Evolutionary conservation across 768 basidiomycete genomes (phyloP).

Genomic region (Leccinum broughii): DNA sequence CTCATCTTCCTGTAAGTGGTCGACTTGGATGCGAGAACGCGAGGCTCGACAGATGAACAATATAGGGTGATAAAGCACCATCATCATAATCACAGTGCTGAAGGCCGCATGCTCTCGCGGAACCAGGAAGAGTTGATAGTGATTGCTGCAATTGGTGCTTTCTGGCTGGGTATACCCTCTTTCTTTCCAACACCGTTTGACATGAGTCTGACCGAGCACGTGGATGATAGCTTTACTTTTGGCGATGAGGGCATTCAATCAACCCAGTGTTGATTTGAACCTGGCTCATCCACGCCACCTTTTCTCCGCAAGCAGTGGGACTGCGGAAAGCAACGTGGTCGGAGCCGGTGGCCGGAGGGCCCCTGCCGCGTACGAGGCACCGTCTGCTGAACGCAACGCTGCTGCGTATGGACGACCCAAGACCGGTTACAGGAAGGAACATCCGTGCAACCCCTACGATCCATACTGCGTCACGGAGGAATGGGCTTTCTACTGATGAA

Average conservation of each 20-base stretch:
- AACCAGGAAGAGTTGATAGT: slow-evolving; percentile 73
- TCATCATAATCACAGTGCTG: slow-evolving; percentile 44
- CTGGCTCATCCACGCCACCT: slow-evolving; percentile 31
- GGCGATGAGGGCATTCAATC: slow-evolving; percentile 41
- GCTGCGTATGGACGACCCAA: slow-evolving; percentile 31
- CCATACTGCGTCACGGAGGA: slow-evolving; percentile 73
- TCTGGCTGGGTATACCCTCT: slow-evolving; percentile 67
- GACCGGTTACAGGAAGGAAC: slow-evolving; percentile 40
- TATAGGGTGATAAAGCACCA: slow-evolving; percentile 69
- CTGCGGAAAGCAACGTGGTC: slow-evolving; percentile 35
- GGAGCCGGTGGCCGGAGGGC: slow-evolving; percentile 33
- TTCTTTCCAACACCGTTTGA: not conserved
- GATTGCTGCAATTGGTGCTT: slow-evolving; percentile 68
- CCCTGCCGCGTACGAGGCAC: slow-evolving; percentile 21
- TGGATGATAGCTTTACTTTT: slow-evolving; percentile 40
- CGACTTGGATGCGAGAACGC: not conserved
- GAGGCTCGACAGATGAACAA: not conserved
- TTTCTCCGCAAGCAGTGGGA: slow-evolving; percentile 36
- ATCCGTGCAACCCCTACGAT: slow-evolving; percentile 59
- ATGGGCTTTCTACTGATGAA: slow-evolving; percentile 50
- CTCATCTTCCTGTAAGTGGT: slow-evolving; percentile 63
- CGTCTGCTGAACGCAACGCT: slow-evolving; percentile 31
- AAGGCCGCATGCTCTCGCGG: slow-evolving; percentile 57
- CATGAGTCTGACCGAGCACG: slow-evolving; percentile 6
- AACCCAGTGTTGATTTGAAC: slow-evolving; percentile 31